Percentiles rank a stretch among this genome's conserved stretches.
phyloP scores from a whole-genome alignment of 495 filamentous ascomycete species.

The Hypoxylon subgilvum region DNA sequence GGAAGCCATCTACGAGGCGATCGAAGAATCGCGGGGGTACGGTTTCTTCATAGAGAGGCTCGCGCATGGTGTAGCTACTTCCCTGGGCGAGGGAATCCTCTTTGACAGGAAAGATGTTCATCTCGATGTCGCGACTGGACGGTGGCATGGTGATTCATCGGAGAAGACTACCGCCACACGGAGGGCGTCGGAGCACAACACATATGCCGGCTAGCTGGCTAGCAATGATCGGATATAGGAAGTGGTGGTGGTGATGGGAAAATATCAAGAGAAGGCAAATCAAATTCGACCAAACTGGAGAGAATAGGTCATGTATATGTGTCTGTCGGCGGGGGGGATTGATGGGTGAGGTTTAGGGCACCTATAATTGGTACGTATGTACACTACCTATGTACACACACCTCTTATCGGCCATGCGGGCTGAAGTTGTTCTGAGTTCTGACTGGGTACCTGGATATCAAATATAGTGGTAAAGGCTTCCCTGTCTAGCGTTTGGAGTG shows the following conservation, averaged over 20 bases:
- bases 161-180: slow-evolving; percentile 8
- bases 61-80: slow-evolving; percentile 50
- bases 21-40: slow-evolving; percentile 42
- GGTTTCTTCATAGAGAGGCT: slow-evolving; percentile 44
- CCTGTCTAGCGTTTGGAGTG: background rate
- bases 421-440: background rate
- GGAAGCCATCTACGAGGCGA: slow-evolving; percentile 78
- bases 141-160: slow-evolving; percentile 35
- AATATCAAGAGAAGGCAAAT: background rate
- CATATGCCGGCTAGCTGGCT: background rate
- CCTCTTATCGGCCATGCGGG: slow-evolving; percentile 18
- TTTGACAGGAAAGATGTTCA: slow-evolving; percentile 47
- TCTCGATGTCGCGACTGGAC: slow-evolving; percentile 44
- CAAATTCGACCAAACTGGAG: too few species aligned
- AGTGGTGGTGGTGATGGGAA: background rate
- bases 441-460: too few species aligned
- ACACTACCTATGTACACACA: too few species aligned
- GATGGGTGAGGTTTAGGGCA: background rate
- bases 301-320: too few species aligned
- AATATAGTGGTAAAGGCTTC: too few species aligned
- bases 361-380: too few species aligned
- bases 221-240: slow-evolving; percentile 1
- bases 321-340: background rate
- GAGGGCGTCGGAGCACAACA: background rate
- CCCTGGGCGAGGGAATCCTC: slow-evolving; percentile 48